Conservation (phyloP, 768 basidiomycete species). For the Hericium coralloides region DNA sequence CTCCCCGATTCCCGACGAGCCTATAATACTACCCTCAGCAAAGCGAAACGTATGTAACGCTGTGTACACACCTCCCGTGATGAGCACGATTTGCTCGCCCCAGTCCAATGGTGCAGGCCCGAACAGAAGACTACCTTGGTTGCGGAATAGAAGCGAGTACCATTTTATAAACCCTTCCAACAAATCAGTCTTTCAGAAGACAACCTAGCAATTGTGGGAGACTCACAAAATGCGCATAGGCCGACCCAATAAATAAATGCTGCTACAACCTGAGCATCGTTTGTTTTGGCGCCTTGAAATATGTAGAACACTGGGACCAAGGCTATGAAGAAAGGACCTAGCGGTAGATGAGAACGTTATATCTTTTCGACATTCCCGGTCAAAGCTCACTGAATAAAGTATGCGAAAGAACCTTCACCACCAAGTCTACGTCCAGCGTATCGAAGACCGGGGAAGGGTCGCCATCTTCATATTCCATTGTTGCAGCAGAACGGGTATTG, state of each 20-base stretch:
- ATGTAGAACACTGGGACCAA: slow-evolving; percentile 73
- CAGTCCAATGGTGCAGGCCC: slow-evolving; percentile 62
- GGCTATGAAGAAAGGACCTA: slow-evolving; percentile 80
- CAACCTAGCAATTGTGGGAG: not conserved
- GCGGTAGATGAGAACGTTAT: not conserved
- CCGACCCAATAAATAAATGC: slow-evolving; percentile 47
- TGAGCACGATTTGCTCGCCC: slow-evolving; percentile 81
- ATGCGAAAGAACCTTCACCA: slow-evolving; percentile 69
- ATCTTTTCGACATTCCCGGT: not conserved
- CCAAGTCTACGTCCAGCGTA: slow-evolving; percentile 63
- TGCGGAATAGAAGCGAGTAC: slow-evolving; percentile 66
- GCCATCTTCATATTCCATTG: not conserved
- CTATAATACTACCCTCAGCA: slow-evolving; percentile 27
- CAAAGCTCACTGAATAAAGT: slow-evolving; percentile 65
- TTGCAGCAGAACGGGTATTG: not conserved
- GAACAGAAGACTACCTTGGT: slow-evolving; percentile 58
- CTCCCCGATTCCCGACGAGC: slow-evolving; percentile 84
- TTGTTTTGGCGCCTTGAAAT: slow-evolving; percentile 52
- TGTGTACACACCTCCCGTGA: slow-evolving; percentile 71
- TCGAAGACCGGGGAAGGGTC: slow-evolving; percentile 46
- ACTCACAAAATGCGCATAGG: slow-evolving; percentile 64
- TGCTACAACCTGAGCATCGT: slow-evolving; percentile 43
- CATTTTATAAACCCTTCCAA: slow-evolving; percentile 51
- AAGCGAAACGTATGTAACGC: not conserved
- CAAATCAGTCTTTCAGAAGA: slow-evolving; percentile 2